phyloP scores from a whole-genome alignment of 305 asterid genomes.

The Fraxinus greggii region DNA sequence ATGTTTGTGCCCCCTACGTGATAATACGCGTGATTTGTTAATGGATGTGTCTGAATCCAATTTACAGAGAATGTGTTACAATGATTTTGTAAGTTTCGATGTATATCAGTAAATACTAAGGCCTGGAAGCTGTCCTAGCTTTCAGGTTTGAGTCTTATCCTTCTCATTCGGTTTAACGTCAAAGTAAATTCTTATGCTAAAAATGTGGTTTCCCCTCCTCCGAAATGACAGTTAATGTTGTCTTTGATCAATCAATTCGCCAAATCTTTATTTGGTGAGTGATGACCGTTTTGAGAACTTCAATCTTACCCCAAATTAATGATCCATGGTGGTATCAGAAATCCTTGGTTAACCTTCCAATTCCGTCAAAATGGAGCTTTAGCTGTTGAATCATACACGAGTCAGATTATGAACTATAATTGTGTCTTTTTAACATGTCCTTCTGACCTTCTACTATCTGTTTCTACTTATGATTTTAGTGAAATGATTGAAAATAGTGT shows the following conservation, averaged over 20 bases:
- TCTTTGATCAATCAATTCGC: neutral
- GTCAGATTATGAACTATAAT: neutral
- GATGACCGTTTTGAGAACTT: neutral
- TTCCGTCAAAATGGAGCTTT: neutral
- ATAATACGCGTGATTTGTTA: constrained; percentile 1
- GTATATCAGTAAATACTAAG: neutral
- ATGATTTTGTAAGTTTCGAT: neutral
- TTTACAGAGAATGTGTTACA: neutral
- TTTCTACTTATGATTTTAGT: neutral
- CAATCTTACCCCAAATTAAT: neutral
- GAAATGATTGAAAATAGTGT: neutral
- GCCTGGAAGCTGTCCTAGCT: neutral
- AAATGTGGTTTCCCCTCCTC: neutral
- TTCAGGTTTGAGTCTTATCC: neutral
- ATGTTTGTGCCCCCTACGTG: neutral
- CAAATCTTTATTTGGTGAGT: neutral
- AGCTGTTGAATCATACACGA: neutral
- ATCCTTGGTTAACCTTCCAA: neutral
- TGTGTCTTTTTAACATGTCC: neutral
- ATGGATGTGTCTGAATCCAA: neutral
- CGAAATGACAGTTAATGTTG: neutral
- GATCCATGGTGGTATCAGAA: neutral
- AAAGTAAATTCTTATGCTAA: neutral
- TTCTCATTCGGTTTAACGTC: neutral
- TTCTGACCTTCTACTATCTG: neutral